These are phyloP conservation scores for Cryptococcus wingfieldii DNA, from an alignment of 1,284 basidiomycete genomes.

Conservation along the genomic window DNA sequence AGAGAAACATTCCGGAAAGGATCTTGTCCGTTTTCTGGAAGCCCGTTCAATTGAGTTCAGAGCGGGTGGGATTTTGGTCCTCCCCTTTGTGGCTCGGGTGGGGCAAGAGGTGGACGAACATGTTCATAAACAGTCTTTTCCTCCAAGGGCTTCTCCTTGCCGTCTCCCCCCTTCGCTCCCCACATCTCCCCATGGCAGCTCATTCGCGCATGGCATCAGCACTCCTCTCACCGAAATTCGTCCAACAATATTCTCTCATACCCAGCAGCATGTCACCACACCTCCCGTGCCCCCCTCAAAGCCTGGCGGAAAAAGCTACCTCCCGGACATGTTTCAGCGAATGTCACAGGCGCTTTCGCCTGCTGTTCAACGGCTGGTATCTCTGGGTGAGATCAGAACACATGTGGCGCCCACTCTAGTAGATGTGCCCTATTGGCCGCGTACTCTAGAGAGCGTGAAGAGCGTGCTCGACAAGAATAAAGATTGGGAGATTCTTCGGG, in stretches of 20 bases:
- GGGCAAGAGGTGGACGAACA: too few species aligned
- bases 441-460: slow-evolving; percentile 11
- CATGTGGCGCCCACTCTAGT: slow-evolving; percentile 18
- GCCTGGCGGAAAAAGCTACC: slow-evolving; percentile 1
- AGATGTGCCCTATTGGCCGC: slow-evolving; percentile 25
- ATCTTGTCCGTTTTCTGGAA: slow-evolving; percentile 16
- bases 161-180: not conserved
- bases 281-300: slow-evolving; percentile 2
- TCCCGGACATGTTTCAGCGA: slow-evolving; percentile 21
- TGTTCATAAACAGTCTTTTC: not conserved
- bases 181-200: not conserved
- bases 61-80: slow-evolving; percentile 16
- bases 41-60: slow-evolving; percentile 17
- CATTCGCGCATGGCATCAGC: not conserved
- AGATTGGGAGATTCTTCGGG: slow-evolving; percentile 20
- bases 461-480: slow-evolving; percentile 1
- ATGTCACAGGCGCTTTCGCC: slow-evolving; percentile 20
- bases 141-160: slow-evolving; percentile 1
- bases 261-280: not conserved
- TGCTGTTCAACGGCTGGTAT: slow-evolving; percentile 21
- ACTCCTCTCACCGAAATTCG: slow-evolving; percentile 10
- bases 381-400: slow-evolving; percentile 21
- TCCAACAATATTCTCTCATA: not conserved
- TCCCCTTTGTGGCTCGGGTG: too few species aligned
- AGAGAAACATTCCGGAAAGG: slow-evolving; percentile 15